phyloP scores from a whole-genome alignment of 164 flowering plant species.

The Amborella trichopoda region DNA sequence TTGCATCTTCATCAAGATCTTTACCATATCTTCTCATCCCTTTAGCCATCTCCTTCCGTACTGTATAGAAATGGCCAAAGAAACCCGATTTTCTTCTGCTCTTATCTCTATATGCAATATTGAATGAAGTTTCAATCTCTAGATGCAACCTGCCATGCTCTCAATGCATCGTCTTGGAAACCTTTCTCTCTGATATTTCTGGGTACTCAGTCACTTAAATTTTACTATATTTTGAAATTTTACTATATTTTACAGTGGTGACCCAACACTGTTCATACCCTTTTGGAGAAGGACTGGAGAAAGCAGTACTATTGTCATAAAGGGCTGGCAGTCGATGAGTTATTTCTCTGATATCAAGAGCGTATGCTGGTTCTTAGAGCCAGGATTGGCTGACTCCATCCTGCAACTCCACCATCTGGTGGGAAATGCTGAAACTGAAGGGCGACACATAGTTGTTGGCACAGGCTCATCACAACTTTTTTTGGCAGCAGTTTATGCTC shows the following conservation, averaged over 20 bases:
- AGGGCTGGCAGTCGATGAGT: conserved; percentile 68
- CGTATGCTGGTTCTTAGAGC: conserved; percentile 88
- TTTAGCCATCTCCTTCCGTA: no score
- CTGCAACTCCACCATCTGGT: conserved; percentile 49
- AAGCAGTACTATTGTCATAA: conserved; percentile 33
- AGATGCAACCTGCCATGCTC: no score
- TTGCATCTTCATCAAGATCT: no score
- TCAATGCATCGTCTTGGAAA: no score
- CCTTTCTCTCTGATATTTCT: no score
- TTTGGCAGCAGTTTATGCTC: conserved; percentile 73
- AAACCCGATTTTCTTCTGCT: no score
- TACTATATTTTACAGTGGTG: conserved; percentile 97
- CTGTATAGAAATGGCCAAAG: no score
- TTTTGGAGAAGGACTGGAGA: conserved; percentile 60
- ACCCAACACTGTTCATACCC: conserved; percentile 81
- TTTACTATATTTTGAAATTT: no score
- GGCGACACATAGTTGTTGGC: conserved; percentile 65
- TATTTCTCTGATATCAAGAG: conserved; percentile 55
- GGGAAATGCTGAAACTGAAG: conserved; percentile 66
- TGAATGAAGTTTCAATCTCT: no score
- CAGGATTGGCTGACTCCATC: conserved; percentile 44
- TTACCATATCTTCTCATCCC: no score
- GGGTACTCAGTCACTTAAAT: no score
- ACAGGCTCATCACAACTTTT: conserved; percentile 86
- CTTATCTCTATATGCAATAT: no score